Evolutionary conservation across 805 yeast genomes (phyloP).

Genomic region (Ogataea chonburiensis): DNA sequence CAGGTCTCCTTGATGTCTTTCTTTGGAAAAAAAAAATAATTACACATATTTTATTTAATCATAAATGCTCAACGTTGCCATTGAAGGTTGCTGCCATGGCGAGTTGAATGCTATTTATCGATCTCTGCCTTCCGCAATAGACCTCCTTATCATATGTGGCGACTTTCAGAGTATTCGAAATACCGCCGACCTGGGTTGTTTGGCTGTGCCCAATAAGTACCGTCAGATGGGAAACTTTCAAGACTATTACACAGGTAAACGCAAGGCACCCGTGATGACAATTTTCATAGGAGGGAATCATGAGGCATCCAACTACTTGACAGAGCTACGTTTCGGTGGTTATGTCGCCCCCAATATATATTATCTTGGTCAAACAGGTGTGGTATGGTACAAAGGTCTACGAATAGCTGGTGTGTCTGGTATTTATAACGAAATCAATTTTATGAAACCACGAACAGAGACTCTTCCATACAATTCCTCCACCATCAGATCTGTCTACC

Average conservation of each 20-base stretch:
- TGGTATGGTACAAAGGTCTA: constrained; percentile 71
- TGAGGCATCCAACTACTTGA: constrained; percentile 78
- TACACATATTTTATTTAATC: constrained; percentile 1
- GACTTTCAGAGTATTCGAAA: constrained; percentile 85
- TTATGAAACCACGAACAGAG: constrained; percentile 41
- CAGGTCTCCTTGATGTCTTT: constrained; percentile 34
- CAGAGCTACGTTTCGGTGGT: constrained; percentile 79
- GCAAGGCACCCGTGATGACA: constrained; percentile 71
- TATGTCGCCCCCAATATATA: constrained; percentile 90
- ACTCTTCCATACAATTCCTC: constrained; percentile 47
- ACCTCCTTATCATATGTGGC: constrained; percentile 77
- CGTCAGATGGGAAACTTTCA: constrained; percentile 75
- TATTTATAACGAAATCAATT: constrained; percentile 59
- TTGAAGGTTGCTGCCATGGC: constrained; percentile 93
- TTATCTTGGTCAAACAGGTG: constrained; percentile 76
- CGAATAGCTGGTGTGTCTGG: constrained; percentile 85
- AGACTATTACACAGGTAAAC: constrained; percentile 59
- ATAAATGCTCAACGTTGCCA: constrained; percentile 46
- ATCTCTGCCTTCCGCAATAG: constrained; percentile 36
- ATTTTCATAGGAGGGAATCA: constrained; percentile 94
- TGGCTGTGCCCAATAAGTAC: constrained; percentile 81
- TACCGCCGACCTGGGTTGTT: constrained; percentile 58
- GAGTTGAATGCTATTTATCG: constrained; percentile 60
- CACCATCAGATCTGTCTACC: constrained; percentile 63
- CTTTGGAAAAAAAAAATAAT: constrained; percentile 29